Percentiles rank a stretch among this genome's conserved stretches.
Evolutionary conservation across 257 asterid species (phyloP).

Genomic region (Solanum sejunctum): DNA sequence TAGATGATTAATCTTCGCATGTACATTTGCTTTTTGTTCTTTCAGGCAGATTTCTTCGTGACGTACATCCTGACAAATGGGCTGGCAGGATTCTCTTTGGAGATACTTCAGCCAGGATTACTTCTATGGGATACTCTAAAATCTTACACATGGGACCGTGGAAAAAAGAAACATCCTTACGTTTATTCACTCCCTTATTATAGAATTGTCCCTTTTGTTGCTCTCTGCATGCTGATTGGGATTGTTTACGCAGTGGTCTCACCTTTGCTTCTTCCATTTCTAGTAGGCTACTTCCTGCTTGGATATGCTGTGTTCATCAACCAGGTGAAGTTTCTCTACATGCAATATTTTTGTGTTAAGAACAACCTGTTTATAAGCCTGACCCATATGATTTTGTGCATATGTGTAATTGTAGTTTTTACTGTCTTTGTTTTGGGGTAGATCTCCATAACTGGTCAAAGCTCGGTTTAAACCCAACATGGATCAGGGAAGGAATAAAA

Average conservation of each 20-base stretch:
- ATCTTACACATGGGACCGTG: conserved; percentile 50
- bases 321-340: conserved; percentile 42
- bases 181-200: conserved; percentile 73
- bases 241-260: conserved; percentile 92
- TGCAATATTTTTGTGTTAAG: neutral
- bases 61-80: conserved; percentile 88
- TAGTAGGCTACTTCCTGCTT: conserved; percentile 68
- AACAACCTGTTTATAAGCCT: neutral
- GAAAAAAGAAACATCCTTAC: conserved; percentile 56
- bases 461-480: neutral
- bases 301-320: conserved; percentile 76
- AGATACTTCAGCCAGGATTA: conserved; percentile 92
- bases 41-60: conserved; percentile 83
- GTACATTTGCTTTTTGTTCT: neutral
- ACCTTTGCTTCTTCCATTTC: conserved; percentile 85
- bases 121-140: conserved; percentile 65
- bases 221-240: conserved; percentile 69
- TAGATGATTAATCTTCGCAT: neutral
- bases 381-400: neutral
- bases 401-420: neutral
- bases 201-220: conserved; percentile 59
- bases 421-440: neutral
- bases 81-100: conserved; percentile 80
- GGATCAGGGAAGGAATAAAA: neutral
- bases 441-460: neutral